A percentile compares a stretch with the other conserved stretches of the same genome.
phyloP scores from a whole-genome alignment of 1,139 yeast species.

The Hyphopichia buzzinii region DNA sequence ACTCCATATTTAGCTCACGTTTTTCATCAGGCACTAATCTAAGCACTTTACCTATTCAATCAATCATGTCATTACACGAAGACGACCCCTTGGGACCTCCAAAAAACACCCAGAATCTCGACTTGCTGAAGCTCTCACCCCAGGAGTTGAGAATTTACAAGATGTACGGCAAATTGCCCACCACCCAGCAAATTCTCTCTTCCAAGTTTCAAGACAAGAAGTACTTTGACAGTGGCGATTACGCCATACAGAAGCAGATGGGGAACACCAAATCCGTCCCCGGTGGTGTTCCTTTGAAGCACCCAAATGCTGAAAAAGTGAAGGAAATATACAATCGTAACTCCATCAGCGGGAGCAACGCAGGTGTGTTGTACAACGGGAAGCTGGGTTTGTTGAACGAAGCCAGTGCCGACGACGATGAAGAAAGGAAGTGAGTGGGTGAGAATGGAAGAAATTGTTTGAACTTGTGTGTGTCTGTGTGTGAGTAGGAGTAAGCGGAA shows the following conservation, averaged over 20 bases:
- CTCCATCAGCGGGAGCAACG: slow-evolving; percentile 44
- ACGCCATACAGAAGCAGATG: slow-evolving; percentile 77
- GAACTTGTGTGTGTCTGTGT: slow-evolving; percentile 1
- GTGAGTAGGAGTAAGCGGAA: background rate
- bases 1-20: background rate
- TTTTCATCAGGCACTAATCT: background rate
- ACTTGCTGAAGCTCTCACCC: slow-evolving; percentile 58
- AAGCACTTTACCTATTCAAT: background rate
- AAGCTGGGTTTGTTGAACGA: slow-evolving; percentile 47
- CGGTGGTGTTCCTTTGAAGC: slow-evolving; percentile 41
- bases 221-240: slow-evolving; percentile 96
- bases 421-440: slow-evolving; percentile 10
- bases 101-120: slow-evolving; percentile 46
- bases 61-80: slow-evolving; percentile 23
- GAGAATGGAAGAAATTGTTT: background rate
- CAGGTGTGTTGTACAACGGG: slow-evolving; percentile 47
- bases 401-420: slow-evolving; percentile 31
- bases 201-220: slow-evolving; percentile 84
- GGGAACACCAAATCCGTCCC: slow-evolving; percentile 29
- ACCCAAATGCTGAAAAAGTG: slow-evolving; percentile 50
- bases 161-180: slow-evolving; percentile 86
- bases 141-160: slow-evolving; percentile 70
- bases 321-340: slow-evolving; percentile 47
- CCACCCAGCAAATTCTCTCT: slow-evolving; percentile 76
- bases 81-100: slow-evolving; percentile 52